Evolutionary conservation across 768 basidiomycete genomes (phyloP).

Genomic region (Boletus patriciae): DNA sequence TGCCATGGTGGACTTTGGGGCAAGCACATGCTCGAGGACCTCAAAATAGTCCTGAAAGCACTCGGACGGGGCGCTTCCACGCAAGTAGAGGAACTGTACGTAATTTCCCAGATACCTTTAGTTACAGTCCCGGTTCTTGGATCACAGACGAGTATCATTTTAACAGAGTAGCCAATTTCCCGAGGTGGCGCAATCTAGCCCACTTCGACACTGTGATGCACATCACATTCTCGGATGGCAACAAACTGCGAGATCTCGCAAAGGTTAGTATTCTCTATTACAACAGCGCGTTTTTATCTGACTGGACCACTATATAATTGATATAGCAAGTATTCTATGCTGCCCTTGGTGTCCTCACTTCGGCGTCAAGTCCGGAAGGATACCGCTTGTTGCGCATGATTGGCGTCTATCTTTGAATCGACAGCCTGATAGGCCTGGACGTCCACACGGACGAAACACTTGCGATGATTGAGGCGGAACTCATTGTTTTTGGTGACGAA

Average conservation of each 20-base stretch:
- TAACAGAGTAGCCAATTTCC: neutral
- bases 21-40: neutral
- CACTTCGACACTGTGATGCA: slow-evolving; percentile 1
- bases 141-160: neutral
- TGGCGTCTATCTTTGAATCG: slow-evolving; percentile 32
- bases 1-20: neutral
- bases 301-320: neutral
- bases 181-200: neutral
- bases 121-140: too few species aligned
- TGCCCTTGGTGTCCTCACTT: neutral
- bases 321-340: slow-evolving; percentile 2
- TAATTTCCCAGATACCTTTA: neutral
- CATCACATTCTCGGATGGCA: slow-evolving; percentile 1
- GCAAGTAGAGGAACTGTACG: neutral
- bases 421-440: slow-evolving; percentile 30
- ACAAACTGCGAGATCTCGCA: slow-evolving; percentile 1
- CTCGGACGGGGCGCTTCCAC: neutral
- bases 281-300: neutral
- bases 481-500: neutral
- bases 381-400: slow-evolving; percentile 31
- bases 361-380: slow-evolving; percentile 8
- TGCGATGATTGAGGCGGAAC: neutral
- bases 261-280: neutral
- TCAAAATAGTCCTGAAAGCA: neutral
- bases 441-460: slow-evolving; percentile 28